phyloP scores from a whole-genome alignment of 2,329 filamentous ascomycete genomes.

The Alternaria triticimaculans region DNA sequence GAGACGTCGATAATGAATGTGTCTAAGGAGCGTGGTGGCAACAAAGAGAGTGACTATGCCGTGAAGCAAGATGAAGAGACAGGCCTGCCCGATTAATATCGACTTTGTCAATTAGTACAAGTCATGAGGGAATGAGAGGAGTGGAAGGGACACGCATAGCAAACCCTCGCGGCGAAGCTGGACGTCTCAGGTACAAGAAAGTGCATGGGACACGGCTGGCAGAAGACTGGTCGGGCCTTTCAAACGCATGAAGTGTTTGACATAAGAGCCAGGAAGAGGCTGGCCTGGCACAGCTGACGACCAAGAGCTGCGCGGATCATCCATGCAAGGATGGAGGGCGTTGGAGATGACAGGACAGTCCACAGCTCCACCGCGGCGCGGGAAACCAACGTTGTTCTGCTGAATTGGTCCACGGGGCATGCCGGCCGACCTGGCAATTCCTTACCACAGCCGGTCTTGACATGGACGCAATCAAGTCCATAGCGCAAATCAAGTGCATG shows the following conservation, averaged over 20 bases:
- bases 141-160: conserved; percentile 25
- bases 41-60: conserved; percentile 25
- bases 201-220: conserved; percentile 40
- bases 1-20: background rate
- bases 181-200: conserved; percentile 42
- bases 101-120: conserved; percentile 16
- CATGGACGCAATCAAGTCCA: background rate
- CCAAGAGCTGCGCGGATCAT: conserved; percentile 17
- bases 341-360: conserved; percentile 35
- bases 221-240: conserved; percentile 31
- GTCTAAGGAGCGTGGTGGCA: conserved; percentile 18
- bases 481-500: background rate
- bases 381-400: conserved; percentile 9
- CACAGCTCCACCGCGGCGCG: conserved; percentile 18
- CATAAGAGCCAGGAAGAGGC: conserved; percentile 32
- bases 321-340: conserved; percentile 27
- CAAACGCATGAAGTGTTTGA: conserved; percentile 49
- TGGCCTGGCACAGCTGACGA: conserved; percentile 35
- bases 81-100: conserved; percentile 32
- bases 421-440: background rate
- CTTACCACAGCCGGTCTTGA: background rate
- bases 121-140: conserved; percentile 26
- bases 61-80: conserved; percentile 18
- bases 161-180: conserved; percentile 33
- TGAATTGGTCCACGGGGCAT: conserved; percentile 6